Evolutionary conservation across 1,284 basidiomycete genomes (phyloP).

Genomic region (Exobasidium cylindrosporum): DNA sequence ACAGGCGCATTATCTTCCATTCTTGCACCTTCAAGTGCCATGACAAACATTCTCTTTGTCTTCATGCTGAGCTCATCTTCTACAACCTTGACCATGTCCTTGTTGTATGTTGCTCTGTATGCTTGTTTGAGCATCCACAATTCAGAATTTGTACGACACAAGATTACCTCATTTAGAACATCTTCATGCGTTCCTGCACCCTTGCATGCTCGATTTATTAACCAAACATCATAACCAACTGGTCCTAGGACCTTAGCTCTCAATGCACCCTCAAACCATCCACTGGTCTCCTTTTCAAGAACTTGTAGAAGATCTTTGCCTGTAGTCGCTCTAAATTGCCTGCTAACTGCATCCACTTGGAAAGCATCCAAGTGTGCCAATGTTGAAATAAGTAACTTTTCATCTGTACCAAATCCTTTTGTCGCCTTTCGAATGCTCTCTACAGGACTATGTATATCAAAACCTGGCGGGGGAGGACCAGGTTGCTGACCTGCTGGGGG

Average conservation of each 20-base stretch:
- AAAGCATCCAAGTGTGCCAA: slow-evolving; percentile 45
- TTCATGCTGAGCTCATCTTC: slow-evolving; percentile 52
- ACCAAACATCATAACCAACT: slow-evolving; percentile 46
- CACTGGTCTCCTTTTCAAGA: slow-evolving; percentile 51
- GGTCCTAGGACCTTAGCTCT: slow-evolving; percentile 46
- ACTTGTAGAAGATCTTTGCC: slow-evolving; percentile 47
- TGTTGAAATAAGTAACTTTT: slow-evolving; percentile 37
- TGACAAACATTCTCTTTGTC: slow-evolving; percentile 48
- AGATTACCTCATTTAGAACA: slow-evolving; percentile 51
- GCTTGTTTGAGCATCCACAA: slow-evolving; percentile 50
- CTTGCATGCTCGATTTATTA: slow-evolving; percentile 46
- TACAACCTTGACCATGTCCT: slow-evolving; percentile 48
- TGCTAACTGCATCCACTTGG: slow-evolving; percentile 39
- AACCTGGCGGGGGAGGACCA: slow-evolving; percentile 37
- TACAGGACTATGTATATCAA: slow-evolving; percentile 34
- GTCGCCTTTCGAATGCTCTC: slow-evolving; percentile 51
- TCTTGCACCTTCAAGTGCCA: slow-evolving; percentile 48
- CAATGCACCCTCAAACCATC: slow-evolving; percentile 46
- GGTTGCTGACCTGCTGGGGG: slow-evolving; percentile 43
- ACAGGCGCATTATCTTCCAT: slow-evolving; percentile 38
- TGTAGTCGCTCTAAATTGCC: slow-evolving; percentile 44
- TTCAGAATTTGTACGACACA: slow-evolving; percentile 46
- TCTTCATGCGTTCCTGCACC: slow-evolving; percentile 53
- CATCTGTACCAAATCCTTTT: slow-evolving; percentile 52
- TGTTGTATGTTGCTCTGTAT: slow-evolving; percentile 39